phyloP scores from a whole-genome alignment of 2,329 filamentous ascomycete genomes.

The Diaporthe amygdali region DNA sequence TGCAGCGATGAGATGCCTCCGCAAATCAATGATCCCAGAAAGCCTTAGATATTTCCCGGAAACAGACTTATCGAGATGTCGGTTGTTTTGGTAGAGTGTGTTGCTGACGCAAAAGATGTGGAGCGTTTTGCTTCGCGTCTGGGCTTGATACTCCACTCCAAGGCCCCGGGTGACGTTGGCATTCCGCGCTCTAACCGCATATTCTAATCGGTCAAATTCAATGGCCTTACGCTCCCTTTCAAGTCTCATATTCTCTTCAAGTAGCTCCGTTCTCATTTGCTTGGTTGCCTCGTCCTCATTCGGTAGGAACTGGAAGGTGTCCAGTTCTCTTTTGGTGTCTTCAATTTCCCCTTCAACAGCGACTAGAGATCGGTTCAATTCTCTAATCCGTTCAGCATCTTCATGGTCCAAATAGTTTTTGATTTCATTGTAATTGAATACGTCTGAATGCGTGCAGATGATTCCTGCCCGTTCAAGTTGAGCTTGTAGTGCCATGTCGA shows the following conservation, averaged over 20 bases:
- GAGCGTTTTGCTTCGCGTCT: not conserved
- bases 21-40: not conserved
- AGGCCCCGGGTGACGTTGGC: not conserved
- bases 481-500: conserved; percentile 45
- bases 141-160: not conserved
- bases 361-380: not conserved
- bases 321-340: not conserved
- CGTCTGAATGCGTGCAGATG: conserved; percentile 49
- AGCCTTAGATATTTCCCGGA: not conserved
- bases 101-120: not conserved
- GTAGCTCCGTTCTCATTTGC: not conserved
- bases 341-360: not conserved
- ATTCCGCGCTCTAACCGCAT: not conserved
- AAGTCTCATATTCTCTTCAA: not conserved
- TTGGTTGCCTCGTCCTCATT: not conserved
- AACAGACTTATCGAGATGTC: not conserved
- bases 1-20: not conserved
- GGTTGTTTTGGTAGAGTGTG: not conserved
- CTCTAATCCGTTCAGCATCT: not conserved
- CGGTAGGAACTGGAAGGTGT: not conserved
- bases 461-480: conserved; percentile 46
- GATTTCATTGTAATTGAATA: not conserved
- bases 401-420: not conserved
- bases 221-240: not conserved
- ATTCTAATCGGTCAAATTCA: not conserved